These are phyloP conservation scores for Solanum hybrid DNA, from an alignment of 305 asterid genomes.

Conservation along the genomic window DNA sequence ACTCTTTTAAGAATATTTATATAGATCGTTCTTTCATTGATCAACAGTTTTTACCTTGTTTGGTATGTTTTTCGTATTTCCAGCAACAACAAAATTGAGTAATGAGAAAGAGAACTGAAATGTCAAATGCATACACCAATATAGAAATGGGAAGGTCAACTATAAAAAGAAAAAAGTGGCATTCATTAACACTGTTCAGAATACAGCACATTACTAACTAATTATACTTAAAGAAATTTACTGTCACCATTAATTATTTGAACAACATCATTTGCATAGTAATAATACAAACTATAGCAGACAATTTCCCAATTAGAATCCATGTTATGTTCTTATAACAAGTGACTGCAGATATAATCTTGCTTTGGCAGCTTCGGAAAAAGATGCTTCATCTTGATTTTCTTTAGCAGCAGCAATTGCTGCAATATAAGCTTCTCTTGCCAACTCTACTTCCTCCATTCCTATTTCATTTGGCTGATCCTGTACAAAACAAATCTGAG, in stretches of 20 bases:
- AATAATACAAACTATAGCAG: background rate
- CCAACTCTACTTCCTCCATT: constrained; percentile 60
- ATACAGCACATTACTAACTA: background rate
- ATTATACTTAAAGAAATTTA: background rate
- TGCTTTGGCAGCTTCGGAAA: constrained; percentile 69
- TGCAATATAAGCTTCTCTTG: constrained; percentile 63
- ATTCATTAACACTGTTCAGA: background rate
- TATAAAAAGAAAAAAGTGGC: background rate
- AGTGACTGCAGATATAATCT: constrained; percentile 67
- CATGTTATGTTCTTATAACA: constrained; percentile 24
- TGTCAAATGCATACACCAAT: background rate
- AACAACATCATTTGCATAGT: background rate
- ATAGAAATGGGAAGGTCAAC: background rate
- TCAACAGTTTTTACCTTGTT: background rate
- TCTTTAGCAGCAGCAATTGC: constrained; percentile 72
- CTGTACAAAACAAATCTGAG: constrained; percentile 27
- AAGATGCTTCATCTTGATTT: constrained; percentile 62
- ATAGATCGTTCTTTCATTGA: background rate
- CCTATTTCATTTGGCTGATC: constrained; percentile 39
- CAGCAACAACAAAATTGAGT: background rate
- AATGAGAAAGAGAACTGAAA: background rate
- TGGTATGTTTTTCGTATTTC: background rate
- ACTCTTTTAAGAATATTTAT: background rate
- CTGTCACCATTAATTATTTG: background rate
- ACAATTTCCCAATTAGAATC: background rate